Base-by-base conservation (phyloP, 306 rosid species). In the Malus fusca region DNA sequence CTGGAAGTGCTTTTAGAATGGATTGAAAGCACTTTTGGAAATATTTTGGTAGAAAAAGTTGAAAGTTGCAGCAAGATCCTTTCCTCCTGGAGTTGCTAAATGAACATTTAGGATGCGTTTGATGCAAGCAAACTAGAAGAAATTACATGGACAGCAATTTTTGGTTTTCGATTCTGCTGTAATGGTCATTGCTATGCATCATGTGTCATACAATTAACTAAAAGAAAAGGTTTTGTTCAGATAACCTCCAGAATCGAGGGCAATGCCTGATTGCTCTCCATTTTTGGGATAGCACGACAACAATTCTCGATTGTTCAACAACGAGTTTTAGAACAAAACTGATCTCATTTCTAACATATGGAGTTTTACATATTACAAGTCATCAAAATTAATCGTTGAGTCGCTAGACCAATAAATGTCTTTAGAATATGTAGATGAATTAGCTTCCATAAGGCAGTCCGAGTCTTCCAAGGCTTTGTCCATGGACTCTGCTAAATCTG, bases 401-500 rank as follows among this genome's bases (percentile, higher is more conserved):
- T 90, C 86, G 69, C 75, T 78, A 28, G 74, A 81, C 87, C 93
- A 85, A 64, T n/a, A 58, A 61, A 87, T 82, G 22, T 86, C 90
- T 52, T n/a, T 67, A 65, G 58, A 25, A 46, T 77, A 78, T 75
- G 83, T 75, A 25, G 64, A 80, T 66, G 80, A 74, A 68, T 61
- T 68, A 44, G 55, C 80, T 80, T 84, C 84, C 48, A 12, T 9
- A 70, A 67, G 78, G 60, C 19, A 14, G 28, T 63, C 72, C 55
- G 76, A 65, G 12, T 81, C 77, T 68, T 74, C 89, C 84, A 83
- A 74, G 15, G 85, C 81, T 64, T 82, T 88, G 68, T 80, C 93
- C 35, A 92, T 52, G 28, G 96, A 85, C 75, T 78, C 90, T 0
- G 86, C 87, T 70, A 94, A 83, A 86, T 90, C 81, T 30, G 82